Conservation (phyloP, 2,329 filamentous ascomycete species). For the Helotiales sp. region DNA sequence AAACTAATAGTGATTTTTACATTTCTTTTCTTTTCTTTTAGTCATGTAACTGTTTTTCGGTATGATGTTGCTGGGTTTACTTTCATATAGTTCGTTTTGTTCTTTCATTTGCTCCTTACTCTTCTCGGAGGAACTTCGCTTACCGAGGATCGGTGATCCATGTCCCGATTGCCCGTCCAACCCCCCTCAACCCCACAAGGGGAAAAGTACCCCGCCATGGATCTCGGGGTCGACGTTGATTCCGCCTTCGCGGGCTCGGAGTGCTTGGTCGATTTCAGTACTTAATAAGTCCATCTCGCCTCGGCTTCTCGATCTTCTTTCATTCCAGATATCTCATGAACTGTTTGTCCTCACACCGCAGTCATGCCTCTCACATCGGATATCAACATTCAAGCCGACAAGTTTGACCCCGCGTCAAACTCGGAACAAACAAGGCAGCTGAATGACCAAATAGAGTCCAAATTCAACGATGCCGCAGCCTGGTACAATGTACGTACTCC, state of each 20-base stretch:
- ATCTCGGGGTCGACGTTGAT: neutral
- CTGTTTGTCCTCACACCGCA: neutral
- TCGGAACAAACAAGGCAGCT: constrained; percentile 49
- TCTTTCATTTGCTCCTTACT: neutral
- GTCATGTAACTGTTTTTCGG: too few species aligned
- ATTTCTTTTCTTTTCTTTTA: neutral
- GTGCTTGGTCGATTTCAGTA: neutral
- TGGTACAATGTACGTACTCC: constrained; percentile 54
- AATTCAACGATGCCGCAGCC: constrained; percentile 46
- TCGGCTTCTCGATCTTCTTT: neutral
- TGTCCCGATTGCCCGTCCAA: neutral
- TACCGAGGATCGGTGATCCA: neutral
- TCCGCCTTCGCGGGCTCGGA: neutral
- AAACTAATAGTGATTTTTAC: neutral
- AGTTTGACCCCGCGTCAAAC: constrained; percentile 49
- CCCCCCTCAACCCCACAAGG: neutral
- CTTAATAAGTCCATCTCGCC: neutral
- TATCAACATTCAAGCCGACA: constrained; percentile 47
- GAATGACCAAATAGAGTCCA: constrained; percentile 46
- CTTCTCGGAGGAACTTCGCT: neutral
- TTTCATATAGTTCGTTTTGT: neutral
- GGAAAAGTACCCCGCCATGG: neutral
- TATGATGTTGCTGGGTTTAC: too few species aligned
- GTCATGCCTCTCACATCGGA: constrained; percentile 47
- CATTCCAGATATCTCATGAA: neutral